Evolutionary conservation across 1,139 yeast genomes (phyloP), one percentile per base, ranked within the genome.

Genomic region (Debaryomyces psychrophilus): DNA sequence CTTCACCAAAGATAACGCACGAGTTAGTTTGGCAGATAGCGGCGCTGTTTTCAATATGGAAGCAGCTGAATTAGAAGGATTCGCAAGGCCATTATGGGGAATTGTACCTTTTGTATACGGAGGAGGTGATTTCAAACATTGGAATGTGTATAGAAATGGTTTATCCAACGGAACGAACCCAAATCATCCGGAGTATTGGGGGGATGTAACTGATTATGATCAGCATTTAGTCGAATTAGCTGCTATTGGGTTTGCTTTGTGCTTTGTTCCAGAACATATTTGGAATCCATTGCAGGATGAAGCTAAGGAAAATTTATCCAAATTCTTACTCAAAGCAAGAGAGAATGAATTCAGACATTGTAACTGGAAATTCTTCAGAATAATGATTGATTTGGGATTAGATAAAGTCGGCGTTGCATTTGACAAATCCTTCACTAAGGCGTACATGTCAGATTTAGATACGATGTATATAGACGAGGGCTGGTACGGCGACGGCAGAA

Each of bases 401-500:
- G 48, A 54, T 26, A 50, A 42, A 5, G 52, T 62, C n/a, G 66
- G 65, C 9, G 51, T 51, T 8, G 40, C 45, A n/a, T 40, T 45
- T 45, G 55, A 55, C 4, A n/a, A n/a, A n/a, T n/a, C n/a, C n/a
- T 44, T 49, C 6, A 53, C 56, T 6, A 50, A 51, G 17, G 50
- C 49, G n/a, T 48, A 54, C 31, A 45, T 64, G 25, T 51, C 54
- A 12, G 55, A 55, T 14, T 39, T 64, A 9, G 65, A 64, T 22
- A 33, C 35, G 6, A 52, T 56, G 49, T 61, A 63, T 46, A 41
- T 64, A 14, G 56, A 49, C 7, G 61, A 60, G 23, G 68, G 68
- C 2, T 64, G 68, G 68, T 64, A 63, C 46, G 56, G 62, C n/a
- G 68, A 64, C 50, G 68, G 68, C 7, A 43, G 44, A 23, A 35